Conservation (phyloP, 257 asterid genomes). For the Gentiana dahurica region DNA sequence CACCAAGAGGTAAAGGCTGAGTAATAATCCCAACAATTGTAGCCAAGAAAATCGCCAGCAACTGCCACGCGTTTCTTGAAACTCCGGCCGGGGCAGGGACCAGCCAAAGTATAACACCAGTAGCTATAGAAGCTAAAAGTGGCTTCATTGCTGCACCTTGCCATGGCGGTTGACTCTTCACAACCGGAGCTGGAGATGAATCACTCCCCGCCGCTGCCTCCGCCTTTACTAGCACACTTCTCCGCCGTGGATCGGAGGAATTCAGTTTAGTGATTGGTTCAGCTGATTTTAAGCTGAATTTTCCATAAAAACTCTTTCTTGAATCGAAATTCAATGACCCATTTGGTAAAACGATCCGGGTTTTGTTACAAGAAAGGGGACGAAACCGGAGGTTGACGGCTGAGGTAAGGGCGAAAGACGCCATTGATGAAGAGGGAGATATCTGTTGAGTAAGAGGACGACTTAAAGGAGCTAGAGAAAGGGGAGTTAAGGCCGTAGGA, state of each 20-base stretch:
- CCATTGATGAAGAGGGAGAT: slow-evolving; percentile 26
- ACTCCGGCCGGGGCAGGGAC: slow-evolving; percentile 81
- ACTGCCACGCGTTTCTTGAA: slow-evolving; percentile 69
- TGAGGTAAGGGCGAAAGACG: slow-evolving; percentile 43
- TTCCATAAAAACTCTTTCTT: too few relatives aligned
- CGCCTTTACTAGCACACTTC: neutral
- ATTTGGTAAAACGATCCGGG: slow-evolving; percentile 6
- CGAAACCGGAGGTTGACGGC: slow-evolving; percentile 48
- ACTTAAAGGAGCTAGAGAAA: neutral
- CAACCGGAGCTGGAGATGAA: slow-evolving; percentile 13
- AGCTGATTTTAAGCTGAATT: neutral
- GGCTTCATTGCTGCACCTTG: slow-evolving; percentile 85
- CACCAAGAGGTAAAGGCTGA: slow-evolving; percentile 88
- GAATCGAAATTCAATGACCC: neutral
- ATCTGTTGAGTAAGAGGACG: slow-evolving; percentile 1
- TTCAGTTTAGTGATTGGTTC: neutral
- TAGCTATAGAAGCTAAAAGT: slow-evolving; percentile 57
- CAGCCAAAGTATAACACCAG: slow-evolving; percentile 70
- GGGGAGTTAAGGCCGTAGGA: slow-evolving; percentile 2
- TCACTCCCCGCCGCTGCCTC: slow-evolving; percentile 18
- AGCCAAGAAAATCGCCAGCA: slow-evolving; percentile 76
- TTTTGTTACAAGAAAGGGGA: slow-evolving; percentile 17
- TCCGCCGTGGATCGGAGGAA: neutral
- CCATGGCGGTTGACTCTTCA: slow-evolving; percentile 35
- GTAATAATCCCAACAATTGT: slow-evolving; percentile 90